A percentile compares a stretch with the other conserved stretches of the same genome.
phyloP scores from a whole-genome alignment of 352 stramenopile species.

The Globisporangium orthogonon region DNA sequence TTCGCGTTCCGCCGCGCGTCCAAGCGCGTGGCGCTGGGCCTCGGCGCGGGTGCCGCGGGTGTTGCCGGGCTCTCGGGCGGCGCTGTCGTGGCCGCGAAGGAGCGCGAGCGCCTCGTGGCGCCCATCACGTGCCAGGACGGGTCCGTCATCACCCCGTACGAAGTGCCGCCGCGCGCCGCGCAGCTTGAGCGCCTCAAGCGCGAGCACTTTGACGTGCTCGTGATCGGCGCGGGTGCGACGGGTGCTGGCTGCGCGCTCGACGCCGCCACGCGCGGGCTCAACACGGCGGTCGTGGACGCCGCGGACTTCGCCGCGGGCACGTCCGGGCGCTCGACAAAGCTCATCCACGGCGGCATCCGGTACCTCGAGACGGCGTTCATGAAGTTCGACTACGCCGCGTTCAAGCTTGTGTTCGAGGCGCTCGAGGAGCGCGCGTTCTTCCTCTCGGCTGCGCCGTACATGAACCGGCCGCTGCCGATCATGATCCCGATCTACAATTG shows the following conservation, averaged over 20 bases:
- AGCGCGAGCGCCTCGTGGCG: constrained; percentile 52
- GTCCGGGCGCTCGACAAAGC: constrained; percentile 91
- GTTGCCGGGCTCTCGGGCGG: constrained; percentile 47
- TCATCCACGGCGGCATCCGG: constrained; percentile 94
- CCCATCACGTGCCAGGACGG: constrained; percentile 82
- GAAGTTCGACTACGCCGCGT: constrained; percentile 86
- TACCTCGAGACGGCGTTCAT: constrained; percentile 95
- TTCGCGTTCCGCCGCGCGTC: constrained; percentile 50
- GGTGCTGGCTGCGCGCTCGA: constrained; percentile 90
- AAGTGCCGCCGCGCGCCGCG: constrained; percentile 56
- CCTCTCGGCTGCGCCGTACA: constrained; percentile 90
- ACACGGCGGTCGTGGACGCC: constrained; percentile 90
- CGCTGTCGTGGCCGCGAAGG: constrained; percentile 69
- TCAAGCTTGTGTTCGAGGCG: constrained; percentile 91
- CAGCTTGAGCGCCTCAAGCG: constrained; percentile 81
- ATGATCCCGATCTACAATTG: constrained; percentile 96
- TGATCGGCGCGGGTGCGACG: constrained; percentile 91
- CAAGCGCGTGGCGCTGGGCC: constrained; percentile 43
- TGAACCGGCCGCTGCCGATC: constrained; percentile 92
- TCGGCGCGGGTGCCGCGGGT: constrained; percentile 39
- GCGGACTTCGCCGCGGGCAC: constrained; percentile 91
- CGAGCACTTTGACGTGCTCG: constrained; percentile 91
- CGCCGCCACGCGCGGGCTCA: constrained; percentile 88
- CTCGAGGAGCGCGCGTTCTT: constrained; percentile 92
- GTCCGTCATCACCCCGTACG: constrained; percentile 78